Percentiles rank a stretch among this genome's conserved stretches.
Evolutionary conservation across 805 yeast genomes (phyloP).

Genomic region (Wickerhamomyces chaumierensis): DNA sequence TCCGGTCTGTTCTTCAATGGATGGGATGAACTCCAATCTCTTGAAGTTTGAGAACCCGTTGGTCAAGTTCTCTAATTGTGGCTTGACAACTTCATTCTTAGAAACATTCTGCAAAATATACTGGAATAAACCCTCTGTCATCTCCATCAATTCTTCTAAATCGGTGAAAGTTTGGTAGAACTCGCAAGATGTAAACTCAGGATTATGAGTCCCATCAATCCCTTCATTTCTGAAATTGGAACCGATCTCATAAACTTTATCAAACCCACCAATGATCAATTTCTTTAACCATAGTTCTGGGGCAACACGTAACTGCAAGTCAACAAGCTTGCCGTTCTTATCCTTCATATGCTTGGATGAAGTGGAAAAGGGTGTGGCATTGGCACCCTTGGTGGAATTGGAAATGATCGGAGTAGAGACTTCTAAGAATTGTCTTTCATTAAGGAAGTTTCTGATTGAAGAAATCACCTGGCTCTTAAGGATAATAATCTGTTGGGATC

Average conservation of each 20-base stretch:
- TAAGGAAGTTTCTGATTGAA: conserved; percentile 47
- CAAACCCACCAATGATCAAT: conserved; percentile 74
- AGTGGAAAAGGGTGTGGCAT: conserved; percentile 80
- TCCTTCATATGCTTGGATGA: conserved; percentile 22
- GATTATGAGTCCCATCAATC: conserved; percentile 84
- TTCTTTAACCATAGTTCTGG: conserved; percentile 93
- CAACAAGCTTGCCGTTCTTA: conserved; percentile 13
- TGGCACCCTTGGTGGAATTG: conserved; percentile 74
- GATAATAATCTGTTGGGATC: conserved; percentile 32
- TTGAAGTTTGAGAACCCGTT: conserved; percentile 17
- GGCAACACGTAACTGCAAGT: conserved; percentile 69
- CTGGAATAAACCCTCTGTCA: conserved; percentile 49
- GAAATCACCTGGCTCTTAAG: conserved; percentile 46
- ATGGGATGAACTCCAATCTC: conserved; percentile 54
- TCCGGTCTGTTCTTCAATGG: conserved; percentile 46
- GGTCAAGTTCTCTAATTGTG: not conserved
- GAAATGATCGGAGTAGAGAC: conserved; percentile 85
- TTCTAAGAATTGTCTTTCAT: conserved; percentile 49
- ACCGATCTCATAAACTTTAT: conserved; percentile 81
- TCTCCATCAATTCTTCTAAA: conserved; percentile 51
- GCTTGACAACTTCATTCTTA: not conserved
- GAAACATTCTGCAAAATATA: conserved; percentile 26
- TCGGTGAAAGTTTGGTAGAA: conserved; percentile 68
- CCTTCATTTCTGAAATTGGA: conserved; percentile 86
- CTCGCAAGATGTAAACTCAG: conserved; percentile 88